Evolutionary conservation across 2,329 filamentous ascomycete genomes (phyloP), one percentile per base, ranked within the genome.

Genomic region (Hypomyces rosellus): DNA sequence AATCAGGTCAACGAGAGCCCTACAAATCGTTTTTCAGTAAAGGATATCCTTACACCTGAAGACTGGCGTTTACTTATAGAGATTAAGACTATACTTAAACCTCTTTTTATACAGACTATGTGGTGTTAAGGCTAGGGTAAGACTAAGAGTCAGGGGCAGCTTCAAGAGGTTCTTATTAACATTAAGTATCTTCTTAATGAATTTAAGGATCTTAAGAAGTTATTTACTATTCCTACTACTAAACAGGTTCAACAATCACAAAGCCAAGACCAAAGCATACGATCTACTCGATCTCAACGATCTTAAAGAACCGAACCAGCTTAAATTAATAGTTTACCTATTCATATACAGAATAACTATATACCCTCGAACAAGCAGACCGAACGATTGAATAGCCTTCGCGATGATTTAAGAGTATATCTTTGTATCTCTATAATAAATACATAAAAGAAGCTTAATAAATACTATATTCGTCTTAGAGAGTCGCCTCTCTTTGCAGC

Each of bases 371-470:
- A n/a, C n/a, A n/a, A n/a, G n/a, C n/a, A n/a, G n/a, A n/a, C n/a
- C n/a, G n/a, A n/a, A n/a, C n/a, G n/a, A n/a, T n/a, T n/a, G n/a
- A n/a, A n/a, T n/a, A n/a, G n/a, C 22, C 22, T 25, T 7, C 22
- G 22, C 22, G 7, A 25, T 4, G 22, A 25, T 7, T 25, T 7
- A 25, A 4, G 7, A 25, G 22, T 7, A 4, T 46, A 50, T 33
- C 48, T 46, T 11, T 18, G 42, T n/a, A 13, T 50, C 20, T 50
- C 12, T 45, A 50, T 50, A 46, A 50, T 15, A 15, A 50, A 50
- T 48, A 30, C 38, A 33, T 50, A 42, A 34, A n/a, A 50, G 16
- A 50, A 46, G 43, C 34, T 46, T 12, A 50, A 41, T 42, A 42
- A 50, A 20, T 46, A 50, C 40, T 46, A 46, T 34, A 45, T 40